Evolutionary conservation across 2,329 filamentous ascomycete genomes (phyloP).

Genomic region (Myriosclerotinia duriaeana): DNA sequence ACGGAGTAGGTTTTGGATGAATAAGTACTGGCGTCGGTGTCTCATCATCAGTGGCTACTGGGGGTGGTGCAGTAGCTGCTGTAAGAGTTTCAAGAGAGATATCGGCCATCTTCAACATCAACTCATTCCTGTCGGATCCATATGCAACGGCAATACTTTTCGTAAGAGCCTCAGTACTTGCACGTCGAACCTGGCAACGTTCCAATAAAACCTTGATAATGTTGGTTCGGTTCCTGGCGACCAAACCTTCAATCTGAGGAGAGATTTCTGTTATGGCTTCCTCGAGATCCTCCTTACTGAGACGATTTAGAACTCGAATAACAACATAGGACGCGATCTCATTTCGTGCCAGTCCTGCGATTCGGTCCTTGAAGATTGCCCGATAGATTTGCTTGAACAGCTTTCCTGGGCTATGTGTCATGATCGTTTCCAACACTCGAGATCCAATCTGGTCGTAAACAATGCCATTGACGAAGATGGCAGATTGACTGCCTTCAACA

Average conservation of each 20-base stretch:
- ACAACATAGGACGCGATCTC: conserved; percentile 88
- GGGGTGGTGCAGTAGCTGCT: conserved; percentile 35
- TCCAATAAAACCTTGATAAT: conserved; percentile 82
- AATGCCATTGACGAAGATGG: conserved; percentile 79
- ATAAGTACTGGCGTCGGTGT: conserved; percentile 35
- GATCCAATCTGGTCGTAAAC: conserved; percentile 91
- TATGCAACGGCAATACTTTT: conserved; percentile 56
- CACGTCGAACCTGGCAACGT: conserved; percentile 68
- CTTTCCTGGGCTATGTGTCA: conserved; percentile 78
- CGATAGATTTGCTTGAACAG: conserved; percentile 86
- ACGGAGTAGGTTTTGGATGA: conserved; percentile 41
- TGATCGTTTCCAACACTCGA: conserved; percentile 81
- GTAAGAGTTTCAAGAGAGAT: conserved; percentile 52
- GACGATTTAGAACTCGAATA: conserved; percentile 75
- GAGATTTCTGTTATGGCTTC: conserved; percentile 70
- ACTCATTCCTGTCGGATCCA: conserved; percentile 48
- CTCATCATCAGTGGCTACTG: conserved; percentile 34
- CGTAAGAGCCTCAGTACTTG: conserved; percentile 56
- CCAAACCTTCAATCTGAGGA: conserved; percentile 69
- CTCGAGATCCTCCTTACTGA: conserved; percentile 82
- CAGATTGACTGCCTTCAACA: conserved; percentile 68
- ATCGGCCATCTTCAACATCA: conserved; percentile 60
- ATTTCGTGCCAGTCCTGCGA: conserved; percentile 80
- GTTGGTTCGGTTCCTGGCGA: conserved; percentile 73
- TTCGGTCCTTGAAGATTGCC: conserved; percentile 74